Evolutionary conservation across 345 rosid genomes (phyloP).

Genomic region (Alliaria petiolata): DNA sequence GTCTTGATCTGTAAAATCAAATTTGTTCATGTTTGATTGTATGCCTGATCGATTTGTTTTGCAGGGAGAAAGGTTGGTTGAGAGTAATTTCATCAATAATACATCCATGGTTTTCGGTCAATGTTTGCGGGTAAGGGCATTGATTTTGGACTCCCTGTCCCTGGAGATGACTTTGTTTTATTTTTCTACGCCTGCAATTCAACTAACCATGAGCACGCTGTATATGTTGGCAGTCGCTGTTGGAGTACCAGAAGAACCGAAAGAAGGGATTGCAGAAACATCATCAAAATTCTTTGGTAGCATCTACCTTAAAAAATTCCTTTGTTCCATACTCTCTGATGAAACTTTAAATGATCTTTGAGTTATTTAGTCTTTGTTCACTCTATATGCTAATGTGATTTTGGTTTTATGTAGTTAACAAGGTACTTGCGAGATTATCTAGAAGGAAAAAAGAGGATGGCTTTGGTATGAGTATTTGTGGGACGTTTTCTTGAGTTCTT

Average conservation of each 20-base stretch:
- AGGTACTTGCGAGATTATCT: constrained; percentile 80
- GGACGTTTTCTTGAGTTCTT: constrained; percentile 7
- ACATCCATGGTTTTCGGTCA: constrained; percentile 92
- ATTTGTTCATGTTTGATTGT: neutral
- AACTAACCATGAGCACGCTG: neutral
- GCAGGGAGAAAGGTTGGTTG: constrained; percentile 87
- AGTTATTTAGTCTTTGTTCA: neutral
- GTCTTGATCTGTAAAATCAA: neutral
- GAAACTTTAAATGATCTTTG: neutral
- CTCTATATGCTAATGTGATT: constrained; percentile 1
- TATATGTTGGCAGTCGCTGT: constrained; percentile 51
- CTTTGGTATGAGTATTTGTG: constrained; percentile 56
- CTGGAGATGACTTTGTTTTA: neutral
- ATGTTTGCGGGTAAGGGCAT: constrained; percentile 69
- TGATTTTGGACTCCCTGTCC: constrained; percentile 20
- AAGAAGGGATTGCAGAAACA: constrained; percentile 85
- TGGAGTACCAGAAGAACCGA: constrained; percentile 90
- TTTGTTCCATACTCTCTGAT: neutral
- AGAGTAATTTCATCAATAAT: constrained; percentile 92
- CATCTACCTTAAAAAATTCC: neutral
- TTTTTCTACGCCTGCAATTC: neutral
- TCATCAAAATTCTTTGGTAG: constrained; percentile 84
- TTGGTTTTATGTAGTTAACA: constrained; percentile 55
- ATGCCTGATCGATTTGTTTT: constrained; percentile 10
- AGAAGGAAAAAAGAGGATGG: constrained; percentile 89